Conservation (phyloP, 2,329 filamentous ascomycete species). For the Didymellaceae sp. region DNA sequence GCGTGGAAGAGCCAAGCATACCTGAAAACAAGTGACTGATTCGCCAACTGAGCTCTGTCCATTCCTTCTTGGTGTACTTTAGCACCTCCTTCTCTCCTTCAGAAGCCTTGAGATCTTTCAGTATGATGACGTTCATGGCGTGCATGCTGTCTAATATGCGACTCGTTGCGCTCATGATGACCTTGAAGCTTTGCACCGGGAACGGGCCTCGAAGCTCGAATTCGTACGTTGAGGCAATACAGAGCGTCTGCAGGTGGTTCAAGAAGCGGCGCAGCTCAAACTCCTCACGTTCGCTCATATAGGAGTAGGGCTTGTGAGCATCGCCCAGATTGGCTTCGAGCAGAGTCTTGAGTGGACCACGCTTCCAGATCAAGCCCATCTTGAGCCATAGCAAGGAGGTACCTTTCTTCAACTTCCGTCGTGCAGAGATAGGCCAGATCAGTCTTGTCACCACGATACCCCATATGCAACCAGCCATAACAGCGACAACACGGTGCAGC, state of each 20-base stretch:
- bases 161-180: slow-evolving; percentile 79
- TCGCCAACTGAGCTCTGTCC: slow-evolving; percentile 80
- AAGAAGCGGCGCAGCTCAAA: slow-evolving; percentile 82
- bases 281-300: slow-evolving; percentile 89
- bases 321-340: slow-evolving; percentile 46
- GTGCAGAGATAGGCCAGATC: slow-evolving; percentile 92
- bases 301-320: slow-evolving; percentile 55
- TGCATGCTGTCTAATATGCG: slow-evolving; percentile 93
- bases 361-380: slow-evolving; percentile 95
- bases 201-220: slow-evolving; percentile 91
- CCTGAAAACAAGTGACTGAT: slow-evolving; percentile 84
- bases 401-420: slow-evolving; percentile 86
- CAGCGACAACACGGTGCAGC: slow-evolving; percentile 84
- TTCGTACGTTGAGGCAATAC: slow-evolving; percentile 77
- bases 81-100: slow-evolving; percentile 83
- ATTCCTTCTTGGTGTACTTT: slow-evolving; percentile 78
- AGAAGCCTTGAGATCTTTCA: slow-evolving; percentile 76
- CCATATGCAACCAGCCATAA: slow-evolving; percentile 88
- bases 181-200: slow-evolving; percentile 72
- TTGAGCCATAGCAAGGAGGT: slow-evolving; percentile 90
- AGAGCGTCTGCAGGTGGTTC: slow-evolving; percentile 75
- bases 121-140: slow-evolving; percentile 91
- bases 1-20: slow-evolving; percentile 38
- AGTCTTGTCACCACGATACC: slow-evolving; percentile 87
- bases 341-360: slow-evolving; percentile 82